These are phyloP conservation scores for Lycium barbarum DNA, from an alignment of 257 asterid species.

Conservation along the genomic window DNA sequence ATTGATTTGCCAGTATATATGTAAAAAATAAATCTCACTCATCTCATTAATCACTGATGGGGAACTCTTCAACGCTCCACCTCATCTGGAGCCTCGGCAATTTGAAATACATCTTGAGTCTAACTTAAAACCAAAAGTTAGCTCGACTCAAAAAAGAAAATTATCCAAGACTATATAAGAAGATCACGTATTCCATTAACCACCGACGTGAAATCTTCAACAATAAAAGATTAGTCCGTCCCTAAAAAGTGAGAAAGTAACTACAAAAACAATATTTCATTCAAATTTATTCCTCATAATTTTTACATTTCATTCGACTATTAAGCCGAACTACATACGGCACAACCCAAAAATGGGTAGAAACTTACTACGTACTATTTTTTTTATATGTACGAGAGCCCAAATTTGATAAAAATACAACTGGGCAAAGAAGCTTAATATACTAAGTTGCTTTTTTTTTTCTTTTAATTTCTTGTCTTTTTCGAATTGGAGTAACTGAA, in stretches of 20 bases:
- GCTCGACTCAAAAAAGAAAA: too few relatives aligned
- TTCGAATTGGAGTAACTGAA: background rate
- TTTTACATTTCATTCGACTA: background rate
- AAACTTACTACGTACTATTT: background rate
- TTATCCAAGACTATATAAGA: too few relatives aligned
- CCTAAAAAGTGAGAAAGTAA: background rate
- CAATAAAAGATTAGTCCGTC: background rate
- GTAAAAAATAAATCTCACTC: too few relatives aligned
- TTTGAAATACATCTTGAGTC: too few relatives aligned
- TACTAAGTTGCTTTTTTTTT: background rate
- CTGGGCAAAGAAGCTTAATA: background rate
- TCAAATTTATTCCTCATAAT: background rate
- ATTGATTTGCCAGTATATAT: background rate
- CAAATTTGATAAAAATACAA: slow-evolving; percentile 1
- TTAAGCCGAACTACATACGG: background rate
- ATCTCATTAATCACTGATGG: too few relatives aligned
- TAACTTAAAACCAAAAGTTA: too few relatives aligned
- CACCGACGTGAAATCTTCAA: too few relatives aligned
- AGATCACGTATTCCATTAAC: too few relatives aligned
- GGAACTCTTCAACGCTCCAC: too few relatives aligned
- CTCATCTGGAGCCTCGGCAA: too few relatives aligned
- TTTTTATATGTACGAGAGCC: background rate
- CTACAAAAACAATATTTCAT: background rate
- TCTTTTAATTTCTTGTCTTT: background rate
- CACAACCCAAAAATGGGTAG: background rate